These are phyloP conservation scores for Sonneratia alba DNA, from an alignment of 345 rosid genomes.

Conservation along the genomic window DNA sequence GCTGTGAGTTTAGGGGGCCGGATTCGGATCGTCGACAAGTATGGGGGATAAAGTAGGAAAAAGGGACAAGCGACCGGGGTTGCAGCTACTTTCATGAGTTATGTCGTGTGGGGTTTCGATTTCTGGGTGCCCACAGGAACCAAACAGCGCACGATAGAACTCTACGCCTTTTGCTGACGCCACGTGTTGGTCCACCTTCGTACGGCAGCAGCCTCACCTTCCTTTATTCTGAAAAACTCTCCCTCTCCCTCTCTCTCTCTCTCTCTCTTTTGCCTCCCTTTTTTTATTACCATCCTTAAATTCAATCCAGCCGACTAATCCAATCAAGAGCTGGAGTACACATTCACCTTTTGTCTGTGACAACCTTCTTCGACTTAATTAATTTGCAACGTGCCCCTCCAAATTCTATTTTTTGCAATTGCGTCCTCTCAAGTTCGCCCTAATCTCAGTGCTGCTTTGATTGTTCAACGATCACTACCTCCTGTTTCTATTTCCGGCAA, in stretches of 20 bases:
- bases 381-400: no score
- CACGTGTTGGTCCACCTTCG: conserved; percentile 9
- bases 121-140: conserved; percentile 1
- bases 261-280: background rate
- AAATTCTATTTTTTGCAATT: no score
- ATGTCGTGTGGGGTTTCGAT: conserved; percentile 3
- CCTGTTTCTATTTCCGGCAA: no score
- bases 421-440: no score
- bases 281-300: background rate
- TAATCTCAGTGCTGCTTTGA: no score
- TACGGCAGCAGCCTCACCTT: background rate
- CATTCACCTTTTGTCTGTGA: no score
- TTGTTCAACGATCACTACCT: no score
- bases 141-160: conserved; percentile 2
- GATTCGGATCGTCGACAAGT: background rate
- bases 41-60: conserved; percentile 7
- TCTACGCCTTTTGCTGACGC: background rate
- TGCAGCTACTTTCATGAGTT: conserved; percentile 12
- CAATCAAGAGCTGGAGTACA: no score
- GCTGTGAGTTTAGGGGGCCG: background rate
- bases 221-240: background rate
- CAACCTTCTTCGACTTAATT: no score
- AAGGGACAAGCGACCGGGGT: conserved; percentile 43
- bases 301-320: no score
- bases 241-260: background rate